A percentile compares a stretch with the other conserved stretches of the same genome.
Conservation (phyloP, 2,329 filamentous ascomycete species). For the Aspergillus unguis region DNA sequence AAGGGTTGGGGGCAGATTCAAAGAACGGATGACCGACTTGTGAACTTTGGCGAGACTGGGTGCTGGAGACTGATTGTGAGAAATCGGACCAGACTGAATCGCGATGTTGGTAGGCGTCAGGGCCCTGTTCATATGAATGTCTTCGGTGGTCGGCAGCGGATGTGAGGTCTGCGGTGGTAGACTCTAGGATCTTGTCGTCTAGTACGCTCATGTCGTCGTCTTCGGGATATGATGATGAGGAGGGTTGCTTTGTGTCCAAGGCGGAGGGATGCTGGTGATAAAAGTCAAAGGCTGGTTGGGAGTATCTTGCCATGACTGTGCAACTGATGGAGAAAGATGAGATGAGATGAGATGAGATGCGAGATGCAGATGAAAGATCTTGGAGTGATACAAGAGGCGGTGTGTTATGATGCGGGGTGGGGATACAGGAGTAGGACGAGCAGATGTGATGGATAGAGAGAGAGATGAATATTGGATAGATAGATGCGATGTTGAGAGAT, state of each 20-base stretch:
- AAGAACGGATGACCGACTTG: constrained; percentile 48
- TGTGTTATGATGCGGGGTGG: constrained; percentile 21
- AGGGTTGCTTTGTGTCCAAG: constrained; percentile 41
- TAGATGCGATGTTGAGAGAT: neutral
- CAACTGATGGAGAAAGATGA: constrained; percentile 12
- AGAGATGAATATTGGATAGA: neutral
- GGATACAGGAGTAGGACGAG: constrained; percentile 7
- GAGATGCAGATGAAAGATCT: constrained; percentile 10
- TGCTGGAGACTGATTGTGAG: constrained; percentile 40
- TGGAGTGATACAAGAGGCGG: constrained; percentile 20
- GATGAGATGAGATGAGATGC: constrained; percentile 6
- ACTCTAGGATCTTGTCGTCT: constrained; percentile 51
- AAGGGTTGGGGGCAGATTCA: constrained; percentile 55
- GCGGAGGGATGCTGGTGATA: constrained; percentile 44
- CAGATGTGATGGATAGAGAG: neutral
- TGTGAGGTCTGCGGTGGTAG: constrained; percentile 48
- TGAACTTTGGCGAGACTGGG: constrained; percentile 40
- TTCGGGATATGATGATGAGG: constrained; percentile 41
- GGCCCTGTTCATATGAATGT: constrained; percentile 47
- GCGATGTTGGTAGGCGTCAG: constrained; percentile 53
- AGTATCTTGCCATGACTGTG: constrained; percentile 43
- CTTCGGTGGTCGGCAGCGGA: constrained; percentile 43
- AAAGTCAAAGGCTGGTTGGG: constrained; percentile 42
- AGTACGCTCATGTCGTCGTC: constrained; percentile 54
- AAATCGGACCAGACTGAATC: constrained; percentile 52